Evolutionary conservation across 495 filamentous ascomycete species (phyloP).

Genomic region (Penicillium lividum): DNA sequence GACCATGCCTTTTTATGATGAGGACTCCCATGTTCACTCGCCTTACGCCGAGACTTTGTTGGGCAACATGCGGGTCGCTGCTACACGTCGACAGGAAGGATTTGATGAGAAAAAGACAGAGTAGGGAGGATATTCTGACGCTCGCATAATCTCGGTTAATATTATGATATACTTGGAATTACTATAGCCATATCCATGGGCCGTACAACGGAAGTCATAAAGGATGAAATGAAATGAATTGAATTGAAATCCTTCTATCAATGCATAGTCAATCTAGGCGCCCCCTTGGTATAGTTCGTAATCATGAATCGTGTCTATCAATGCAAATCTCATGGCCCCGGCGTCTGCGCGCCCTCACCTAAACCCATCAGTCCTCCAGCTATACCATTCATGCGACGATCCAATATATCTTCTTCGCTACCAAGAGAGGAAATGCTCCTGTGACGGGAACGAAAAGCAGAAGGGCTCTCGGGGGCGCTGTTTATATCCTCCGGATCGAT

Average conservation of each 20-base stretch:
- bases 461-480: slow-evolving; percentile 29
- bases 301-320: slow-evolving; percentile 17
- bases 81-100: slow-evolving; percentile 1
- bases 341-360: slow-evolving; percentile 47
- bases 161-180: too few species aligned
- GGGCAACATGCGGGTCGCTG: neutral
- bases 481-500: slow-evolving; percentile 25
- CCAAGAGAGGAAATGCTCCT: slow-evolving; percentile 71
- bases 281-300: slow-evolving; percentile 8
- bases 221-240: neutral
- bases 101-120: neutral
- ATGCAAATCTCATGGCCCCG: slow-evolving; percentile 21
- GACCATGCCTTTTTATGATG: slow-evolving; percentile 11
- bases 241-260: neutral
- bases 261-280: neutral
- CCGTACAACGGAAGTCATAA: too few species aligned
- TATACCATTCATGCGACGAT: slow-evolving; percentile 81
- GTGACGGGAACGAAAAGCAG: slow-evolving; percentile 33
- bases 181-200: too few species aligned
- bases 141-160: too few species aligned
- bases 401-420: slow-evolving; percentile 82
- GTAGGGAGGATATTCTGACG: neutral
- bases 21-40: neutral
- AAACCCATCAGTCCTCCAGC: slow-evolving; percentile 75
- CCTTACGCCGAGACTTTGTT: slow-evolving; percentile 1